phyloP scores from a whole-genome alignment of 768 basidiomycete species.

The Coprinellus micaceus region DNA sequence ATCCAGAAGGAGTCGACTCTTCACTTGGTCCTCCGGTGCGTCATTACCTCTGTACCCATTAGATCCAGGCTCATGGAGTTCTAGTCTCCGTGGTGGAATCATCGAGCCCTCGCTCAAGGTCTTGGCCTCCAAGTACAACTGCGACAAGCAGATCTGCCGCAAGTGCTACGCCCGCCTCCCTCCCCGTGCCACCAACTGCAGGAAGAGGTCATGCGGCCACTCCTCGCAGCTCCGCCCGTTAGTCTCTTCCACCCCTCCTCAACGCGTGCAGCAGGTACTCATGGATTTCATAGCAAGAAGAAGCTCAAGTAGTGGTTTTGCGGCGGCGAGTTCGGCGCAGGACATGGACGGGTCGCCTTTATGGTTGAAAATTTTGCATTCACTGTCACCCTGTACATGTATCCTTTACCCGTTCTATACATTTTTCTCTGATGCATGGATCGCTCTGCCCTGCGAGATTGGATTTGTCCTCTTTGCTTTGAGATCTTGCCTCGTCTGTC shows the following conservation, averaged over 20 bases:
- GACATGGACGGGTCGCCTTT: neutral
- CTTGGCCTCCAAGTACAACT: conserved; percentile 96
- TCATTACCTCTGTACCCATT: conserved; percentile 7
- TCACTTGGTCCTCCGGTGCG: conserved; percentile 92
- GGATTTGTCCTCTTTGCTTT: too few relatives aligned
- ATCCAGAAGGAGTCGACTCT: conserved; percentile 98
- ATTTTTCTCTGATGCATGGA: conserved; percentile 3
- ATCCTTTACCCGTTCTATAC: conserved; percentile 1
- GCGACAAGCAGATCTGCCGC: conserved; percentile 99
- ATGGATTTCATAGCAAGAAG: conserved; percentile 67
- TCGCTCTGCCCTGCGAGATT: too few relatives aligned
- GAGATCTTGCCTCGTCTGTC: too few relatives aligned
- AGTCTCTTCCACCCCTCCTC: conserved; percentile 29
- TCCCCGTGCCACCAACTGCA: conserved; percentile 98
- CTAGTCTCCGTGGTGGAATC: conserved; percentile 94
- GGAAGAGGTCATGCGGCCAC: conserved; percentile 90
- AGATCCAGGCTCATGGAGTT: neutral
- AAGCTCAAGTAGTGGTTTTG: conserved; percentile 77
- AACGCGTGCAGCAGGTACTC: neutral
- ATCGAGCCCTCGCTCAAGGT: conserved; percentile 99
- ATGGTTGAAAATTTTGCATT: neutral
- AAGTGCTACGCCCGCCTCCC: conserved; percentile 99
- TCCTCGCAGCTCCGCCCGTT: conserved; percentile 89
- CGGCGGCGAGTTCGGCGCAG: conserved; percentile 9
- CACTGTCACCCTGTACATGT: neutral